Percentiles rank a stretch among this genome's conserved stretches.
Evolutionary conservation across 2,329 filamentous ascomycete genomes (phyloP).

Genomic region (Microsporum ferrugineum): DNA sequence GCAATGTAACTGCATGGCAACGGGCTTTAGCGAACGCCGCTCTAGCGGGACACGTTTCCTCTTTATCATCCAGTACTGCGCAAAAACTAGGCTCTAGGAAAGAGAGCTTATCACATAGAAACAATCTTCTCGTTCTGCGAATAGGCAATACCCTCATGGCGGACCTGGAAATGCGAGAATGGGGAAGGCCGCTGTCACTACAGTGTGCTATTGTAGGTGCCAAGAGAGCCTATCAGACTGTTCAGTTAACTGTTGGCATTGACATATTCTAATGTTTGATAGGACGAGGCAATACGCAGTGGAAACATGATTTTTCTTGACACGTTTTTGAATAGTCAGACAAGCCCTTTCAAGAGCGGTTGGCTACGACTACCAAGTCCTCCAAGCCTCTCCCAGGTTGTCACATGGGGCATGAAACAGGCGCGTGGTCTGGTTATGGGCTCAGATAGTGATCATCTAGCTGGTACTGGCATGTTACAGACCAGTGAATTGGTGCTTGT

Average conservation of each 20-base stretch:
- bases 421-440: constrained; percentile 48
- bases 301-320: constrained; percentile 59
- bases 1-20: constrained; percentile 71
- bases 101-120: constrained; percentile 19
- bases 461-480: constrained; percentile 26
- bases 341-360: constrained; percentile 60
- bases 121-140: constrained; percentile 41
- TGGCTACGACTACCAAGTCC: constrained; percentile 43
- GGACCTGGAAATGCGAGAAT: constrained; percentile 63
- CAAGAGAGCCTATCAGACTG: background rate
- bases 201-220: constrained; percentile 56
- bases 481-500: constrained; percentile 37
- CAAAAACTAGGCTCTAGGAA: background rate
- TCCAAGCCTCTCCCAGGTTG: constrained; percentile 54
- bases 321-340: constrained; percentile 53
- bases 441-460: constrained; percentile 26
- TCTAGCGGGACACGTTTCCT: constrained; percentile 48
- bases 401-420: constrained; percentile 65
- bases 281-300: constrained; percentile 58
- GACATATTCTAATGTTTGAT: background rate
- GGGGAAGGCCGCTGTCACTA: constrained; percentile 69
- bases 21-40: constrained; percentile 59
- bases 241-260: background rate
- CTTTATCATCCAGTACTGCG: constrained; percentile 20
- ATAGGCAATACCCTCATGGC: constrained; percentile 54